Percentiles rank a stretch among this genome's conserved stretches.
phyloP scores from a whole-genome alignment of 768 basidiomycete genomes.

The Holtermanniella nyarrowii region DNA sequence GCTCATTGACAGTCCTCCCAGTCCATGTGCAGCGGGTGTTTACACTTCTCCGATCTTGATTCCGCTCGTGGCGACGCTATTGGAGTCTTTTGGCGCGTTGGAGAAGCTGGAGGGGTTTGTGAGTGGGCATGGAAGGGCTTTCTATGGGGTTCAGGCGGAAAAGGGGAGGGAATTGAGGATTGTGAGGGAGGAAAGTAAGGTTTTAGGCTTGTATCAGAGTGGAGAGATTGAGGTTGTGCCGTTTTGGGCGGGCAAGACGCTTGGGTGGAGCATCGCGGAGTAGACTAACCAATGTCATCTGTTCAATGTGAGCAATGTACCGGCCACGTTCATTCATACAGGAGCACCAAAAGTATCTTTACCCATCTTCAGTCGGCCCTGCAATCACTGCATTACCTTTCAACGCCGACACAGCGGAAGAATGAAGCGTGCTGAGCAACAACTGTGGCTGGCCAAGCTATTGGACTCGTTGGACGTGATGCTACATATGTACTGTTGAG shows the following conservation, averaged over 20 bases:
- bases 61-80: slow-evolving; percentile 75
- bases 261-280: slow-evolving; percentile 60
- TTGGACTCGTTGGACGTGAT: too few species aligned
- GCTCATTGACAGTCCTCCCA: slow-evolving; percentile 42
- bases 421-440: too few species aligned
- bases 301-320: too few species aligned
- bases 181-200: slow-evolving; percentile 17
- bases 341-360: too few species aligned
- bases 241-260: slow-evolving; percentile 74
- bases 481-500: too few species aligned
- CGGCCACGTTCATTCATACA: too few species aligned
- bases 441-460: too few species aligned
- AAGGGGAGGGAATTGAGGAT: slow-evolving; percentile 28
- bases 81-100: slow-evolving; percentile 78
- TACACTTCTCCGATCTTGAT: slow-evolving; percentile 90
- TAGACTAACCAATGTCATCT: too few species aligned
- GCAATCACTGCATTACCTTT: too few species aligned
- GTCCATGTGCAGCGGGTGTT: slow-evolving; percentile 87
- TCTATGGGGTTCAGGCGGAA: slow-evolving; percentile 50
- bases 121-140: slow-evolving; percentile 63
- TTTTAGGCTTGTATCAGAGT: slow-evolving; percentile 46
- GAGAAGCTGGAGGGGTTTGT: slow-evolving; percentile 73
- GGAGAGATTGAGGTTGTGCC: slow-evolving; percentile 50
- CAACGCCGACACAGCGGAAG: too few species aligned
- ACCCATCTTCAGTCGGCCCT: too few species aligned